Evolutionary conservation across 2,329 filamentous ascomycete species (phyloP), one percentile per base, ranked within the genome.

Genomic region (Bipolaris cookei): DNA sequence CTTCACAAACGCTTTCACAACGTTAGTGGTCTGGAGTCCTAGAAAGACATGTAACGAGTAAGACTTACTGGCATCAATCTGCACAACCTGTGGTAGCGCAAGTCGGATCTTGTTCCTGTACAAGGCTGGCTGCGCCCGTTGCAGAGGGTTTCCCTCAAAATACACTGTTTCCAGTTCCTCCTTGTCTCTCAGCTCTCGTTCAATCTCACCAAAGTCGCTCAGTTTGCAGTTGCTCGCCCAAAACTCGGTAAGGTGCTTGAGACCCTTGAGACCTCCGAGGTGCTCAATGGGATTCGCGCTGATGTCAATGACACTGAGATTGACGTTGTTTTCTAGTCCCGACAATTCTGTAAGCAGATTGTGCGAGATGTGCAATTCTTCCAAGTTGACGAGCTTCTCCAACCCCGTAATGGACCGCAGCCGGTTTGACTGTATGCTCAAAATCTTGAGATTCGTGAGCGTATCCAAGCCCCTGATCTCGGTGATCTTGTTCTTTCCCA

Each of bases 401-500:
- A 99, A 85, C 2, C 92, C 92, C 10, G 86, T 82, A 14, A 99
- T 85, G 62, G 88, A 85, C 55, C 86, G 88, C 65, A 99, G 90
- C 48, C 95, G 90, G 81, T 99, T 99, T 38, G 92, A 95, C 78
- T 98, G 95, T 68, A 99, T 92, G 69, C 91, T 96, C 50, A 99
- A 86, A 48, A 98, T 91, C 62, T 89, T 89, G 43, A 99, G 84
- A 66, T 90, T 93, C 7, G 87, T 83, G 25, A 99, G 83, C 0
- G 86, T 84, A n/a, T 83, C 83, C 14, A 98, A 84, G 50, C 91
- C 84, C 78, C 85, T 87, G 61, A 98, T 86, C 70, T 92, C 86
- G 0, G 89, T 90, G 68, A 99, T 97, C 75, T 96, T 97, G 81
- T 97, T 97, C 83, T 97, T 98, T 56, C 91, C 95, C 16, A 98